phyloP scores from a whole-genome alignment of 371 early-diverging fungal species.

The Actinomortierella ambigua region DNA sequence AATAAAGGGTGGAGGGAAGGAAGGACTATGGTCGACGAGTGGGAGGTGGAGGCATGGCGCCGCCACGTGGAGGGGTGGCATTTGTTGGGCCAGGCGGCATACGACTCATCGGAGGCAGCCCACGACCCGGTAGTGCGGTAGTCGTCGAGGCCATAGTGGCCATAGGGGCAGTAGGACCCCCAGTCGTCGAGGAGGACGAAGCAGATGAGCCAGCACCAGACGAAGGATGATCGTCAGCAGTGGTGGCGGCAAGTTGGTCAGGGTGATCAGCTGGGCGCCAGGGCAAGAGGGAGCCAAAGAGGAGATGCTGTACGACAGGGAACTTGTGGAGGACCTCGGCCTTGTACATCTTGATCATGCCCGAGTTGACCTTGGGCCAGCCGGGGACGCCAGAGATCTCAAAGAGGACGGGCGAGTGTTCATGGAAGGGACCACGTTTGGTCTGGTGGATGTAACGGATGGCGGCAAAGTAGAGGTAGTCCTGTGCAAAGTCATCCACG shows the following conservation, averaged over 20 bases:
- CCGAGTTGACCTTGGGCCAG: slow-evolving; percentile 94
- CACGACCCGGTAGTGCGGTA: too few species aligned
- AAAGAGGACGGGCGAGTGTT: slow-evolving; percentile 94
- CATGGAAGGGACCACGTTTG: slow-evolving; percentile 69
- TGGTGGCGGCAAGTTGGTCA: not conserved
- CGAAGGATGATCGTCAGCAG: too few species aligned
- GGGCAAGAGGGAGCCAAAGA: slow-evolving; percentile 80
- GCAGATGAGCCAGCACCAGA: too few species aligned
- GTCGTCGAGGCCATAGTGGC: too few species aligned
- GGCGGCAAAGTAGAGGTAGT: slow-evolving; percentile 89
- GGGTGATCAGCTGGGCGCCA: slow-evolving; percentile 43
- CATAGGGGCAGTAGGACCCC: too few species aligned
- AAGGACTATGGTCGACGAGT: too few species aligned
- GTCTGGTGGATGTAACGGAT: slow-evolving; percentile 85
- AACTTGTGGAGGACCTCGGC: slow-evolving; percentile 95
- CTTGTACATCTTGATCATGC: slow-evolving; percentile 96
- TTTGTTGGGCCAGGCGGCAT: too few species aligned
- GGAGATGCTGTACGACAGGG: slow-evolving; percentile 98
- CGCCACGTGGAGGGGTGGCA: too few species aligned
- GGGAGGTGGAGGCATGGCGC: too few species aligned
- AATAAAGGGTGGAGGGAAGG: too few species aligned
- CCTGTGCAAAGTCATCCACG: slow-evolving; percentile 68
- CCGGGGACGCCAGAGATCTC: slow-evolving; percentile 88
- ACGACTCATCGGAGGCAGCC: too few species aligned
- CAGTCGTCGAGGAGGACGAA: too few species aligned